phyloP scores from a whole-genome alignment of 2,329 filamentous ascomycete species.

The Ascochyta lentis region DNA sequence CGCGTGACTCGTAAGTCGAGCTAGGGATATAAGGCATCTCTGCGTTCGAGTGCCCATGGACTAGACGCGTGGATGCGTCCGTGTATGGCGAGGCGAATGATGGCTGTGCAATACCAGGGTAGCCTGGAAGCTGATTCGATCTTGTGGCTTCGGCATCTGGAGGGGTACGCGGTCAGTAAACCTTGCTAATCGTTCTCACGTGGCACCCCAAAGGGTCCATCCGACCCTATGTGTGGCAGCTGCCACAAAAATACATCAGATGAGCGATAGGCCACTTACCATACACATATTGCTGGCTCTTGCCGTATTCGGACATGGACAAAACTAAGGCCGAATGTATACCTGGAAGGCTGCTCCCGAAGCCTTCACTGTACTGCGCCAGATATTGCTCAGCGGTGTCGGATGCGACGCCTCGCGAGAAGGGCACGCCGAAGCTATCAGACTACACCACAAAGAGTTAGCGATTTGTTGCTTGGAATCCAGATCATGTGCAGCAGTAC shows the following conservation, averaged over 20 bases:
- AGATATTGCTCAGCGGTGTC: slow-evolving; percentile 29
- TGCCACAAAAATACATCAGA: slow-evolving; percentile 45
- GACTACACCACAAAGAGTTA: slow-evolving; percentile 24
- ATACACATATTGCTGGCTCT: slow-evolving; percentile 78
- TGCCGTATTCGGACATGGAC: slow-evolving; percentile 84
- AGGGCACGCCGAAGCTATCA: slow-evolving; percentile 42
- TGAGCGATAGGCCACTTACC: slow-evolving; percentile 67
- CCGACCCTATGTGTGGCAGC: slow-evolving; percentile 46
- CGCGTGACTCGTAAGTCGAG: slow-evolving; percentile 58
- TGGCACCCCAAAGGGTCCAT: slow-evolving; percentile 45
- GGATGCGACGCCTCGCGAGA: slow-evolving; percentile 31
- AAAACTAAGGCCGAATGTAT: slow-evolving; percentile 54
- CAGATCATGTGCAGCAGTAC: slow-evolving; percentile 37
- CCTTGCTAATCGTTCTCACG: slow-evolving; percentile 44
- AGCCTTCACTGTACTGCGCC: slow-evolving; percentile 42
- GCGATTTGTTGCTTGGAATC: neutral
- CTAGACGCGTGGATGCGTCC: slow-evolving; percentile 57
- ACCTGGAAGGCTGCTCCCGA: slow-evolving; percentile 60
- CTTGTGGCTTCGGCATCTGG: slow-evolving; percentile 67
- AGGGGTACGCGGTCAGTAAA: slow-evolving; percentile 55
- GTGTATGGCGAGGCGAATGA: slow-evolving; percentile 58
- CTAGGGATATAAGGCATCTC: slow-evolving; percentile 55
- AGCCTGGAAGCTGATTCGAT: slow-evolving; percentile 63
- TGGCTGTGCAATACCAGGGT: slow-evolving; percentile 58
- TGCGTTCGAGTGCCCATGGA: slow-evolving; percentile 56